Conservation (phyloP, 1,284 basidiomycete genomes). For the Ustilago crameri region DNA sequence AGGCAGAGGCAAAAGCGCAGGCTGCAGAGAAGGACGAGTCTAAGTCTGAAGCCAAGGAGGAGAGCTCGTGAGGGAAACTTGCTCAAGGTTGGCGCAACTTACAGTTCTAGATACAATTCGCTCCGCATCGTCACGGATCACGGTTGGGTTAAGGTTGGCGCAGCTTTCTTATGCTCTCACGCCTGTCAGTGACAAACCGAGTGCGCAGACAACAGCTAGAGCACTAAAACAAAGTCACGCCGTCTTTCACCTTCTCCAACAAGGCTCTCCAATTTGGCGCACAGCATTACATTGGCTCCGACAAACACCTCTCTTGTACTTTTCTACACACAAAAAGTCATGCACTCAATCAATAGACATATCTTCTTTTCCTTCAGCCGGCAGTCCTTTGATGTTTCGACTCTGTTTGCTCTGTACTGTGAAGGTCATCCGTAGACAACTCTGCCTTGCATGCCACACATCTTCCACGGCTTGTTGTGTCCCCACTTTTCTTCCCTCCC, state of each 20-base stretch:
- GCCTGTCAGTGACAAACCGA: too few species aligned
- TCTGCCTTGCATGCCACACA: background rate
- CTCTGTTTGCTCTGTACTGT: too few species aligned
- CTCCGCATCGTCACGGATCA: slow-evolving; percentile 32
- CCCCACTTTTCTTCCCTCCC: too few species aligned
- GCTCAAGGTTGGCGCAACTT: slow-evolving; percentile 14
- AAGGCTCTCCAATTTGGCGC: too few species aligned
- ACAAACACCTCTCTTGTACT: slow-evolving; percentile 8
- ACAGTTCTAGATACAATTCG: background rate
- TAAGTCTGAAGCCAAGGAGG: background rate
- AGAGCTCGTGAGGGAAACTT: slow-evolving; percentile 6
- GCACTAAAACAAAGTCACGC: too few species aligned
- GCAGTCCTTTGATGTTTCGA: background rate
- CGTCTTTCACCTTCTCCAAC: too few species aligned
- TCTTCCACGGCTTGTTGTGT: too few species aligned
- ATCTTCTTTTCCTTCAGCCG: background rate
- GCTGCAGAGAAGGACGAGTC: background rate
- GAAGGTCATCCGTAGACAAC: too few species aligned
- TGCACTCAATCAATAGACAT: background rate
- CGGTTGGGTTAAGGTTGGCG: slow-evolving; percentile 7
- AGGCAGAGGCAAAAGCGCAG: slow-evolving; percentile 19
- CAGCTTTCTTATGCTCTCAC: slow-evolving; percentile 6
- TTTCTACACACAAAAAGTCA: background rate
- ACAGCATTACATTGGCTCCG: background rate
- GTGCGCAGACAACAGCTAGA: too few species aligned